Evolutionary conservation across 257 asterid genomes (phyloP), one percentile per base, ranked within the genome.

Genomic region (Scutellaria baicalensis): DNA sequence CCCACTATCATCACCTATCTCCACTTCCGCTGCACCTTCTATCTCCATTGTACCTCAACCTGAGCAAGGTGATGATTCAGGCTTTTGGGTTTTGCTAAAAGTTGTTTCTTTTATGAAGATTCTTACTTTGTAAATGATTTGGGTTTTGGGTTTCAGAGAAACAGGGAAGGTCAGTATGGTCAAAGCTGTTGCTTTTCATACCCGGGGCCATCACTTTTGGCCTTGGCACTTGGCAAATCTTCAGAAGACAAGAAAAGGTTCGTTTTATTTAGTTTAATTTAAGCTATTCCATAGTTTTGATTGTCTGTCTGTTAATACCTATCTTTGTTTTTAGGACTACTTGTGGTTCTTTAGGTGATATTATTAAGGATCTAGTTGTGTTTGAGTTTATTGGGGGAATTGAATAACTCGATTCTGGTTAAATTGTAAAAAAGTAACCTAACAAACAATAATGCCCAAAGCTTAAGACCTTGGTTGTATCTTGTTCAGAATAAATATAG

Each of bases 121-220:
- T 27, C 42, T 58, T 13, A 12, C 9, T 17, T 31, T 64, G 72
- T 35, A 42, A 51, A 31, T 71, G 76, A 73, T 78, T 6, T 47
- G 58, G 71, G 56, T 54, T 67, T 50, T 52, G 71, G 72, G 59
- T 80, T 74, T 69, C 89, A 93, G 95, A 80, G 84, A 64, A 73
- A 83, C 72, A 75, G 36, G 70, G 70, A 40, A 71, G 91, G 75
- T 83, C 95, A 43, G 66, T 69, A 82, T 91, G 89, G 97, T 86
- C 99, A 63, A 94, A 91, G 76, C 72, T 94, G 71, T 57, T 94
- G 66, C 97, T 94, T 75, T 94, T 89, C 60, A 35, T 91, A 58
- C 99, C 97, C 6, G 99, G 97, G 64, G 90, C 92, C 50, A 80
- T 94, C 49, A 78, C 96, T 31, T 94, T 94, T 77, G 97, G 99